Evolutionary conservation across 306 rosid genomes (phyloP), one percentile per base, ranked within the genome.

Genomic region (Prunus kanzakura): DNA sequence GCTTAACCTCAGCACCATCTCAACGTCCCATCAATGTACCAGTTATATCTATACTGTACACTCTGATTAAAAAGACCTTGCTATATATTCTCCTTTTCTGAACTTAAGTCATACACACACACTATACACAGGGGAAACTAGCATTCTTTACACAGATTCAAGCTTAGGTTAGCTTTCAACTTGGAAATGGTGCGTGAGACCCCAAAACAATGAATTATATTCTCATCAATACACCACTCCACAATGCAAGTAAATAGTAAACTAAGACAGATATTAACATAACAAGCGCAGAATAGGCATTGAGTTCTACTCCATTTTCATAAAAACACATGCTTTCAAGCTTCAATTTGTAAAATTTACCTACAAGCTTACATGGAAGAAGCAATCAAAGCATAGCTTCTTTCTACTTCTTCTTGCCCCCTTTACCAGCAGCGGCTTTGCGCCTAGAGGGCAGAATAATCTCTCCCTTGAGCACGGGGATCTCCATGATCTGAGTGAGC

Each of bases 381-480:
- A 65, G 23, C 22, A 43, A 65, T 22, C 16, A 43, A 12, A 15
- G 8, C 14, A 12, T 9, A 16, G 10, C 4, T 45, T 2, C 6
- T 16, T 50, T 57, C 81, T 83, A 90, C 81, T 93, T 91, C 85
- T 94, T 94, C 91, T 94, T 94, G 69, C 89, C 90, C 11, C 92
- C 90, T 63, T 94, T 94, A 15, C 75, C 74, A 51, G 84, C 54
- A 19, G 90, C 79, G 79, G 58, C 18, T 46, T 85, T 94, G 46
- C 94, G 91, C 65, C 85, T 84, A 0, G 93, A 67, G 14, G 98
- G 98, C 23, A 94, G 68, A 3, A 90, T 29, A 56, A 94, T 89
- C 82, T 94, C 98, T 2, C 97, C 98, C 47, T 88, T 89, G 52
- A 94, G 98, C 0, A 86, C 89, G 16, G 97, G 98, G 75, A 94